phyloP scores from a whole-genome alignment of 2,329 filamentous ascomycete genomes.

The Colletotrichum spinosum region DNA sequence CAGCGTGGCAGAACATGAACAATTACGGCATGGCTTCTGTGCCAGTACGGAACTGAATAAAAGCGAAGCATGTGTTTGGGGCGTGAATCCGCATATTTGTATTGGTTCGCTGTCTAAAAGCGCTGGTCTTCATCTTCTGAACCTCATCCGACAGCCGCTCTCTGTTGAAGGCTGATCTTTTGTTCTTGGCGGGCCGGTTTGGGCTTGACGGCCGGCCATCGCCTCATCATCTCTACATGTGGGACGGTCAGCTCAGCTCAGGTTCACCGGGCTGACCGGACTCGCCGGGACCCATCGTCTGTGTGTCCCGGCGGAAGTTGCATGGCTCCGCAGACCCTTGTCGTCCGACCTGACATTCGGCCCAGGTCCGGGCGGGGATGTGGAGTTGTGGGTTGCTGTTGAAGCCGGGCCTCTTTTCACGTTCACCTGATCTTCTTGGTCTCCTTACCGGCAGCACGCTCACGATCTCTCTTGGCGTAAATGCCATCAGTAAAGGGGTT shows the following conservation, averaged over 20 bases:
- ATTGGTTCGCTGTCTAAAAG: constrained; percentile 32
- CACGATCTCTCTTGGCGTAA: constrained; percentile 84
- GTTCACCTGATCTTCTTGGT: constrained; percentile 65
- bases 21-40: constrained; percentile 29
- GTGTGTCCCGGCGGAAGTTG: constrained; percentile 16
- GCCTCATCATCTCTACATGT: neutral
- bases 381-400: constrained; percentile 34
- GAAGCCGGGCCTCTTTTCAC: constrained; percentile 35
- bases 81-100: constrained; percentile 17
- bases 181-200: constrained; percentile 32
- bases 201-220: constrained; percentile 21
- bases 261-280: constrained; percentile 22
- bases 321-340: constrained; percentile 32
- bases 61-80: neutral
- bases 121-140: constrained; percentile 8
- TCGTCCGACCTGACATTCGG: constrained; percentile 33
- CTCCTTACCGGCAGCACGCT: constrained; percentile 59
- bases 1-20: constrained; percentile 13
- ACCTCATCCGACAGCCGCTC: constrained; percentile 28
- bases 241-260: constrained; percentile 22
- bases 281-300: constrained; percentile 22
- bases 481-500: constrained; percentile 95
- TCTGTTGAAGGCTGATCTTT: constrained; percentile 37
- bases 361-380: constrained; percentile 24
- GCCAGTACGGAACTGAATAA: neutral